Base-by-base conservation (phyloP, 768 basidiomycete genomes). In the Austroboletus eburneus region DNA sequence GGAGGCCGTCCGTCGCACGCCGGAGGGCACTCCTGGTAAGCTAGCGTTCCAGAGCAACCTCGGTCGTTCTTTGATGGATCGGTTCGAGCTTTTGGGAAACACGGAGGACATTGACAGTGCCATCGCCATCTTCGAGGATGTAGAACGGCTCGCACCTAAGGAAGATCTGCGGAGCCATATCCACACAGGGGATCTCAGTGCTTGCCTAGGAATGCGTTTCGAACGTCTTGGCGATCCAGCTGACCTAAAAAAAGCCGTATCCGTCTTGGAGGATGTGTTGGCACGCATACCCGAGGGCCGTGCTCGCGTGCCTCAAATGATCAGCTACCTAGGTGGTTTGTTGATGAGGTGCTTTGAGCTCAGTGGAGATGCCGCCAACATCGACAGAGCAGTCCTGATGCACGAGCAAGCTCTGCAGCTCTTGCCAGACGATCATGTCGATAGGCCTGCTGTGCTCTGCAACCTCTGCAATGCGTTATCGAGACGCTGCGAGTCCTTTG, bases 381-480 rank as follows among this genome's bases (percentile, higher is more conserved):
- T 48, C 22, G 16, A 48, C 21, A 37, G 39, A 30, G 39, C 33
- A 5, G 54, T 59, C 6, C 36, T n/a, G 0, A 10, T 23, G 23
- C 9, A 12, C 5, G 22, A 37, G 30, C 24, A 39, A n/a, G 57
- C 52, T 4, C 20, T 39, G 25, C 29, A 5, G 18, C 37, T 32
- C 29, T 9, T 30, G 16, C 37, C 38, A 32, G 29, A 40, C n/a
- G 22, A 24, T 22, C 39, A 46, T 39, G 9, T 16, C 3, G 9
- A 40, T 16, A 46, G 30, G 18, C 22, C 39, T 17, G 12, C 5
- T 24, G 13, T 22, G 16, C 29, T 46, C 22, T 20, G 22, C 32
- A 46, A 46, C 24, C 30, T 40, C 32, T 39, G 45, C 5, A 34
- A 16, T 24, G 20, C 37, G 5, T 33, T 46, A 17, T n/a, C 22